These are phyloP conservation scores for Erodium trifolium DNA, from an alignment of 441 rosid species.

Conservation along the genomic window DNA sequence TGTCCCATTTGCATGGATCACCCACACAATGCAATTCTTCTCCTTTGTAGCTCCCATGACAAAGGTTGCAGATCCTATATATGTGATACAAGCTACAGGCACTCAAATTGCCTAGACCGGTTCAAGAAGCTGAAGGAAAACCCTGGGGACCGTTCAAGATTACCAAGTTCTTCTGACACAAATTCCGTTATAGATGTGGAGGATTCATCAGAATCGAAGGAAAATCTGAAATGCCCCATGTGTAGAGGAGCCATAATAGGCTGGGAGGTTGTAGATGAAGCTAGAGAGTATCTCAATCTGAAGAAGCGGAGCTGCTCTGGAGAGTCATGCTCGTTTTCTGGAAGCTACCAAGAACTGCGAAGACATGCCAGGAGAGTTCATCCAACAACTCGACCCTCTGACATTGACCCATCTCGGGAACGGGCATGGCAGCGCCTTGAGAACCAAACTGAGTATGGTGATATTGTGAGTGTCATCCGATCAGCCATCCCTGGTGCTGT, in stretches of 20 bases:
- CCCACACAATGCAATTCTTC: constrained; percentile 77
- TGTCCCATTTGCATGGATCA: constrained; percentile 84
- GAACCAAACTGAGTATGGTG: constrained; percentile 57
- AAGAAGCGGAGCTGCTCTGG: constrained; percentile 57
- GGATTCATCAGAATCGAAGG: constrained; percentile 21
- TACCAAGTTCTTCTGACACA: constrained; percentile 28
- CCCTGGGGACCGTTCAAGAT: constrained; percentile 27
- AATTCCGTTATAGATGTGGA: constrained; percentile 32
- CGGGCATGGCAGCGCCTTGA: constrained; percentile 58
- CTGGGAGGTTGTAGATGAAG: constrained; percentile 56
- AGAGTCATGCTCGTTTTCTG: constrained; percentile 48
- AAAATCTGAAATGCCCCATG: constrained; percentile 48
- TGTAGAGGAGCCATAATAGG: constrained; percentile 51
- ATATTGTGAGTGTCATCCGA: constrained; percentile 60
- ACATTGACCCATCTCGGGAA: constrained; percentile 62
- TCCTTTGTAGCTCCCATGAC: constrained; percentile 63
- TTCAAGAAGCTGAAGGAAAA: constrained; percentile 45
- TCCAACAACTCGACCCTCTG: constrained; percentile 54
- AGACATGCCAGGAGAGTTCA: constrained; percentile 62
- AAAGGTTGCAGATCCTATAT: constrained; percentile 74
- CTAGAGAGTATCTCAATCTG: constrained; percentile 51
- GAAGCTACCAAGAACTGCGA: constrained; percentile 58
- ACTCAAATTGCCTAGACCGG: constrained; percentile 64
- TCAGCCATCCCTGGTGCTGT: constrained; percentile 90
- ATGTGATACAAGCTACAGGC: constrained; percentile 71